Evolutionary conservation across 2,329 filamentous ascomycete species (phyloP).

Genomic region (Onygenales sp.): DNA sequence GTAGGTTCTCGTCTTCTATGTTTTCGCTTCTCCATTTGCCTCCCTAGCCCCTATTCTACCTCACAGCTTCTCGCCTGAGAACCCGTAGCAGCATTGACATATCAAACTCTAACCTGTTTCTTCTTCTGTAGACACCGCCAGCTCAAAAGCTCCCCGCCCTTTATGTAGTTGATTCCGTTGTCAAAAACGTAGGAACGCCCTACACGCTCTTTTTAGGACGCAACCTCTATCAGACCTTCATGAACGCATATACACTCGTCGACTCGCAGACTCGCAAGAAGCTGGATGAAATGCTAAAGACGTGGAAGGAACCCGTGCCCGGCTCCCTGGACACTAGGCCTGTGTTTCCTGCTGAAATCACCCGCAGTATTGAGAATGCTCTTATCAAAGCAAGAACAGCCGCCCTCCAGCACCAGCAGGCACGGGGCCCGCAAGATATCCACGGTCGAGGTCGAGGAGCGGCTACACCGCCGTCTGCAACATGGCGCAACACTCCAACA

Average conservation of each 20-base stretch:
- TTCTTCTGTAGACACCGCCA: conserved; percentile 61
- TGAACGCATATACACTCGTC: conserved; percentile 90
- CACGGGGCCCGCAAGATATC: conserved; percentile 47
- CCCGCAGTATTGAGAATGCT: conserved; percentile 85
- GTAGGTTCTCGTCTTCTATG: conserved; percentile 51
- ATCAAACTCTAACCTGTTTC: conserved; percentile 20
- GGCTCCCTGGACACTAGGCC: conserved; percentile 87
- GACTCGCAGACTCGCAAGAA: conserved; percentile 73
- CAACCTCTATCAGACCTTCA: conserved; percentile 87
- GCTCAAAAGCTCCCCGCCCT: conserved; percentile 88
- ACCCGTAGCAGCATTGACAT: conserved; percentile 3
- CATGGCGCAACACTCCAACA: conserved; percentile 64
- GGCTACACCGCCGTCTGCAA: conserved; percentile 40
- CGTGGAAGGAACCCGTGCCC: conserved; percentile 94
- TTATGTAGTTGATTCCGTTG: conserved; percentile 95
- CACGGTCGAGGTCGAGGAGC: conserved; percentile 42
- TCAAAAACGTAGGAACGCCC: conserved; percentile 96
- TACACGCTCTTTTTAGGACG: conserved; percentile 93
- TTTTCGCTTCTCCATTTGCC: conserved; percentile 13
- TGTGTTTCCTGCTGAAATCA: conserved; percentile 80
- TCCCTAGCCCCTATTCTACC: background rate
- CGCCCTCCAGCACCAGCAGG: conserved; percentile 38
- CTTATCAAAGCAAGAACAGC: conserved; percentile 69
- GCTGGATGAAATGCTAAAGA: conserved; percentile 95
- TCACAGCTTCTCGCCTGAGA: background rate